Conservation (phyloP, 2,329 filamentous ascomycete genomes). For the Colletotrichum viniferum region DNA sequence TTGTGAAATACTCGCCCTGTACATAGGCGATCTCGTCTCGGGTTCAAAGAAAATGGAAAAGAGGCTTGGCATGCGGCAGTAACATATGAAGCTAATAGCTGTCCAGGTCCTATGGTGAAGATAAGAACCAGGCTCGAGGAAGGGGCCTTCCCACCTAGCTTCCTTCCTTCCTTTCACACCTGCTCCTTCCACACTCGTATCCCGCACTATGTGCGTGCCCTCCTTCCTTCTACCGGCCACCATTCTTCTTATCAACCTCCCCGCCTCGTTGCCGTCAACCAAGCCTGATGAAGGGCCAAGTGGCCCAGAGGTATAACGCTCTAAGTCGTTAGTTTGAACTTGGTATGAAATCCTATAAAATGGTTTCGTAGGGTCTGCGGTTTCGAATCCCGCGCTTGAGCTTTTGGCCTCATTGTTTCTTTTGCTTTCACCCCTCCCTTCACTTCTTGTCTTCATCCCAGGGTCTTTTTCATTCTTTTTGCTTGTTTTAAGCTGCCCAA, state of each 20-base stretch:
- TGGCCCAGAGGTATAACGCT: neutral
- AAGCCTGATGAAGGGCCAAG: neutral
- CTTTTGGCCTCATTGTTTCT: neutral
- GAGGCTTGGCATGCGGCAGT: neutral
- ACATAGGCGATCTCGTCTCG: neutral
- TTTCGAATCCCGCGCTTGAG: neutral
- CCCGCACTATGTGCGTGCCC: neutral
- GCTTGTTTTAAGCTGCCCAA: too few relatives aligned
- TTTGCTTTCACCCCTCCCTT: neutral
- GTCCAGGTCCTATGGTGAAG: fast-evolving
- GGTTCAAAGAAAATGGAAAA: neutral
- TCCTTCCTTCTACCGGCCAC: neutral
- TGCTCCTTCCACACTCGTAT: neutral
- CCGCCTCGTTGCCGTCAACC: fast-evolving
- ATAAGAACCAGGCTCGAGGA: neutral
- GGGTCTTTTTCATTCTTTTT: too few relatives aligned
- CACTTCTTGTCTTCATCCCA: too few relatives aligned
- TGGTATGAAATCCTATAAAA: neutral
- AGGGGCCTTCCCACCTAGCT: neutral
- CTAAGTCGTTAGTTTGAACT: neutral
- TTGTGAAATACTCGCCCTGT: neutral
- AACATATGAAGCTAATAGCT: neutral
- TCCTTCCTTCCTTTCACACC: neutral
- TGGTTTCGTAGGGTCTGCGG: neutral
- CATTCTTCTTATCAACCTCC: neutral